These are phyloP conservation scores for Deakozyma indianensis DNA, from an alignment of 805 yeast species.

Conservation along the genomic window DNA sequence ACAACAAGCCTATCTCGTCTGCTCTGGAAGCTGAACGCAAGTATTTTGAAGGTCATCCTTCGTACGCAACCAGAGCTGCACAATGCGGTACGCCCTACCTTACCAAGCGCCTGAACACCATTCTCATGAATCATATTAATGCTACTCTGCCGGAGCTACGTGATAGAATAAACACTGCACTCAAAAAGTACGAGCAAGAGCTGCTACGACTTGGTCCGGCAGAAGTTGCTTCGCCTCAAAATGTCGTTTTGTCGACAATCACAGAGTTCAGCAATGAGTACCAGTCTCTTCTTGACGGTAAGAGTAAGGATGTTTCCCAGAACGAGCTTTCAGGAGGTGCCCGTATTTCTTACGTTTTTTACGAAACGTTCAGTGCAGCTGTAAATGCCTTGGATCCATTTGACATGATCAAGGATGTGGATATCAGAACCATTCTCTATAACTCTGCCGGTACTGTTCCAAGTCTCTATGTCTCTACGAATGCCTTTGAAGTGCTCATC, in stretches of 20 bases:
- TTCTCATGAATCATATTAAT: slow-evolving; percentile 80
- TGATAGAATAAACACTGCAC: slow-evolving; percentile 71
- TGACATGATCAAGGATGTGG: slow-evolving; percentile 89
- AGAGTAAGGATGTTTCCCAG: slow-evolving; percentile 76
- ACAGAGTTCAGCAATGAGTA: slow-evolving; percentile 92
- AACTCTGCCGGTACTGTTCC: slow-evolving; percentile 96
- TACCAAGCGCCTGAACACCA: slow-evolving; percentile 82
- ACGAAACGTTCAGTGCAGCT: slow-evolving; percentile 92
- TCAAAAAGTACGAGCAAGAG: slow-evolving; percentile 76
- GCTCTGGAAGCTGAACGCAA: slow-evolving; percentile 73
- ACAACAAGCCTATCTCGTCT: slow-evolving; percentile 71
- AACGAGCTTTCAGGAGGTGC: slow-evolving; percentile 96
- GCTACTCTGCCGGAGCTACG: slow-evolving; percentile 87
- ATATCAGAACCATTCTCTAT: slow-evolving; percentile 92
- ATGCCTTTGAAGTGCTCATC: slow-evolving; percentile 89
- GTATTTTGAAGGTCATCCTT: slow-evolving; percentile 76
- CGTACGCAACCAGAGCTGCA: slow-evolving; percentile 81
- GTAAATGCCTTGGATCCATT: slow-evolving; percentile 85
- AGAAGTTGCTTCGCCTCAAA: slow-evolving; percentile 67
- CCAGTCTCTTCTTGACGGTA: slow-evolving; percentile 83
- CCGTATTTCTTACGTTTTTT: slow-evolving; percentile 92
- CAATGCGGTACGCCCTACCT: slow-evolving; percentile 95
- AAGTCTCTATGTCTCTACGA: slow-evolving; percentile 89
- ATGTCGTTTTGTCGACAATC: slow-evolving; percentile 79
- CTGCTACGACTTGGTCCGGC: slow-evolving; percentile 66